Base-by-base conservation (phyloP, 2,329 filamentous ascomycete species). In the Zymoseptoria pseudotritici region DNA sequence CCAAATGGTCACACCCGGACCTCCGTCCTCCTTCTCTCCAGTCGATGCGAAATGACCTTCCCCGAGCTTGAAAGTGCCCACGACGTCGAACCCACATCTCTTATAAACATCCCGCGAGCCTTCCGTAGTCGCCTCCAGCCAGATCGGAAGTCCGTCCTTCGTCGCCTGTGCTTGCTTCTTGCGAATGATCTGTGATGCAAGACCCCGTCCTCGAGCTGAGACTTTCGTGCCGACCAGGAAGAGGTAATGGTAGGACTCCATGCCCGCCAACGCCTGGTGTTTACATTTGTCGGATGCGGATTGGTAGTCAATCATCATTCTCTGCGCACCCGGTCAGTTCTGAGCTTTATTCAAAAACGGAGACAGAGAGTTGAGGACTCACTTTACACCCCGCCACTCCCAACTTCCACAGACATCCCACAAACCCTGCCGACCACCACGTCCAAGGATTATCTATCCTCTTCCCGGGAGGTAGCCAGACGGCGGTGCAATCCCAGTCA, bases 111-210 rank as follows among this genome's bases (percentile, higher is more conserved):
- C 55, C 22, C 60, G 57, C 46, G 63, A 66, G 49, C 55, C 42
- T 52, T 60, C 56, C 10, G 67, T 70, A 53, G 68, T 69, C 24
- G 69, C 64, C 52, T 71, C 69, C 58, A 70, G 55, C 66, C 67
- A 71, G 10, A 71, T 63, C 13, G 67, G 65, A 53, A 65, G 8
- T 9, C 54, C 60, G 19, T 61, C 63, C 50, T 20, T 53, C 55
- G 21, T 50, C 11, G 61, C 60, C 20, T 36, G 50, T 10, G 53
- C 53, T 58, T 69, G 66, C 31, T 55, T 57, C 31, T 20, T 50
- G 29, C 54, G 42, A 26, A 71, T 63, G 7, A 70, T 52, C 5
- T 49, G 51, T 10, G 56, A 62, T 4, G 64, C 67, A 21, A 70
- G 52, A 0, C 69, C 69, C n/a, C 61, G 46, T 19, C 68, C 69